Evolutionary conservation across 2,329 filamentous ascomycete species (phyloP), one percentile per base, ranked within the genome.

Genomic region (Stromatinia cepivora): DNA sequence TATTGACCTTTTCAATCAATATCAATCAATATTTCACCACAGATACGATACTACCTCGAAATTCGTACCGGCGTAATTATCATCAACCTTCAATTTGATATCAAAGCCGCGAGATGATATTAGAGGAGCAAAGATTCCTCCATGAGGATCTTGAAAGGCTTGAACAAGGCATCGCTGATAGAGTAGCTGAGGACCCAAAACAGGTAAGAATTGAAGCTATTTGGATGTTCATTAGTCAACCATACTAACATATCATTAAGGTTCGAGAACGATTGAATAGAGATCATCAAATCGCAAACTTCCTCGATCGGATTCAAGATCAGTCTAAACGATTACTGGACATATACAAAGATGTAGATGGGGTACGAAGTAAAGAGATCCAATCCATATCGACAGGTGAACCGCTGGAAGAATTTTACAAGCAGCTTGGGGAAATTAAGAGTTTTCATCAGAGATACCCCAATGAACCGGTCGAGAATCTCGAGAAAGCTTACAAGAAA

Each of bases 71-170:
- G 10, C 52, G 63, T 20, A 61, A 20, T 8, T 39, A 48, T 22
- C 57, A 9, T 42, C 7, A 22, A 6, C 11, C 8, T 39, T 31
- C 8, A 20, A 42, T 53, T 28, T 13, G 15, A 54, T 11, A 57
- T 45, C 42, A 42, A 54, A 39, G 28, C 39, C 6, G 13, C 45
- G 81, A 57, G 9, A 90, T 97, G 93, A 83, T 97, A 75, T 82
- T 97, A 73, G 96, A 99, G 84, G 94, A 98, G 76, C 91, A 98
- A 82, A 88, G 95, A 76, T 93, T 92, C 77, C 88, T 97, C 76
- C 94, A 97, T 76, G 95, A 99, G 87, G 95, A 99, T 81, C 84
- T 99, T 64, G 95, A 99, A 85, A 90, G 95, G 73, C 87, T 99
- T 70, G 95, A 99, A 82, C 93, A 97, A 80, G 95, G 92, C 67